Evolutionary conservation across 2,329 filamentous ascomycete species (phyloP), one percentile per base, ranked within the genome.

Genomic region (Moelleriella libera): DNA sequence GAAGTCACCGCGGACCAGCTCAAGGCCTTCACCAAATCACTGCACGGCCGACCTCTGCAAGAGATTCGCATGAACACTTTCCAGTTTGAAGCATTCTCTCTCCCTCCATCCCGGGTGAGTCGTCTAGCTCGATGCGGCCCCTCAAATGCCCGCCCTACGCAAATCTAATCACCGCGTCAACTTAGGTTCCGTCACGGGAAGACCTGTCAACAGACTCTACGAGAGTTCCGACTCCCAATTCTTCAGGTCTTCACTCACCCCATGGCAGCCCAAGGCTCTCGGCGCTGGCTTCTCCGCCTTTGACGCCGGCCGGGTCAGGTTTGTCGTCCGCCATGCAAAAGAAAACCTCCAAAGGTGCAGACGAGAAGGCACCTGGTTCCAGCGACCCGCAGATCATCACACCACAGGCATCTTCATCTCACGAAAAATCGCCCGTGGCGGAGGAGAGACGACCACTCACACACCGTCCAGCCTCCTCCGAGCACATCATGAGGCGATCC

Each of bases 51-150:
- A 44, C 80, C 83, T 56, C 74, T 95, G 51, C 89, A 96, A 67
- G 83, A 89, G 57, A 76, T 80, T 49, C 80, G 89, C 53, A 79
- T 94, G 71, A 85, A 84, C 60, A 86, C 88, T 60, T 94, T 88
- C 66, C 82, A 84, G 42, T 97, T 89, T 59, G 89, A 96, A 62
- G 83, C 90, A 34, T 82, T 95, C 53, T 97, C 92, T 37, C 72
- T 97, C 46, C 90, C 92, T 39, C 75, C 78, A 32, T 90, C 87
- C 43, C 78, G 86, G 67, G 87, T 90, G 80, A 66, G 83, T 76
- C 40, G 2, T 21, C 21, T 21, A 21, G 21, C 21, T 21, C 2
- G 21, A 21, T 21, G 21, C 21, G 21, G 21, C 21, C 21, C 21
- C 21, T 21, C 34, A 39, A 12, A 8, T 2, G 8, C 34, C n/a